Percentiles rank a stretch among this genome's conserved stretches.
Conservation (phyloP, 805 yeast species). For the Kuraishia cidri region DNA sequence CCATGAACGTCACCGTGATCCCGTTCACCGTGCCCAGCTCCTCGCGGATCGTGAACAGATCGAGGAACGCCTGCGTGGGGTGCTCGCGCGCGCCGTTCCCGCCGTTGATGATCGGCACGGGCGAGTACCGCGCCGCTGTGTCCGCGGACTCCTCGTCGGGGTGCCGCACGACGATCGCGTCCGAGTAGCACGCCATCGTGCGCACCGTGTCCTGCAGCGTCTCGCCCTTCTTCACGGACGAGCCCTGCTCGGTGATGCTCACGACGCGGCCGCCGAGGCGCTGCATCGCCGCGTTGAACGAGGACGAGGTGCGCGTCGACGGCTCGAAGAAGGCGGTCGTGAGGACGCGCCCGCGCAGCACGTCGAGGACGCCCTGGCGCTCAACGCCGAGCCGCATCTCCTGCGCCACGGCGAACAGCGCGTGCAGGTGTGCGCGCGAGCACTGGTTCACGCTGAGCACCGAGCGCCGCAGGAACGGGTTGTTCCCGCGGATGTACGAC, state of each 20-base stretch:
- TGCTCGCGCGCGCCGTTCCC: slow-evolving; percentile 98
- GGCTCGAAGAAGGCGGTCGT: slow-evolving; percentile 98
- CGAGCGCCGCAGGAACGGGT: slow-evolving; percentile 85
- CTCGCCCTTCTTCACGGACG: slow-evolving; percentile 98
- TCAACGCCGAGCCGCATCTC: slow-evolving; percentile 96
- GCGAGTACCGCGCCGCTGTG: slow-evolving; percentile 92
- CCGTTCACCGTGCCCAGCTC: slow-evolving; percentile 98
- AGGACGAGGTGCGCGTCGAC: slow-evolving; percentile 92
- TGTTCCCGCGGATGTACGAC: slow-evolving; percentile 69
- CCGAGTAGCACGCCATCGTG: slow-evolving; percentile 90
- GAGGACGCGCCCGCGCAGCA: slow-evolving; percentile 82
- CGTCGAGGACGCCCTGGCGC: slow-evolving; percentile 88
- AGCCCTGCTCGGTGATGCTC: slow-evolving; percentile 72
- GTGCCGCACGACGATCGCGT: slow-evolving; percentile 95
- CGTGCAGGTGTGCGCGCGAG: slow-evolving; percentile 81
- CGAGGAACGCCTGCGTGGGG: slow-evolving; percentile 97
- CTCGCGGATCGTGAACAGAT: slow-evolving; percentile 95
- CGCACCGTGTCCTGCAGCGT: slow-evolving; percentile 95
- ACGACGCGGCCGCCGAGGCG: slow-evolving; percentile 97
- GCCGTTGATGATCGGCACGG: slow-evolving; percentile 95
- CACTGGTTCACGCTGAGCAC: slow-evolving; percentile 85
- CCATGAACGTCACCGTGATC: slow-evolving; percentile 96
- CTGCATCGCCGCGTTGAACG: slow-evolving; percentile 99
- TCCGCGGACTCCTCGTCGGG: slow-evolving; percentile 89
- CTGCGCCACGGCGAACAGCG: slow-evolving; percentile 93